phyloP scores from a whole-genome alignment of 768 basidiomycete species.

The Terana coerulea region DNA sequence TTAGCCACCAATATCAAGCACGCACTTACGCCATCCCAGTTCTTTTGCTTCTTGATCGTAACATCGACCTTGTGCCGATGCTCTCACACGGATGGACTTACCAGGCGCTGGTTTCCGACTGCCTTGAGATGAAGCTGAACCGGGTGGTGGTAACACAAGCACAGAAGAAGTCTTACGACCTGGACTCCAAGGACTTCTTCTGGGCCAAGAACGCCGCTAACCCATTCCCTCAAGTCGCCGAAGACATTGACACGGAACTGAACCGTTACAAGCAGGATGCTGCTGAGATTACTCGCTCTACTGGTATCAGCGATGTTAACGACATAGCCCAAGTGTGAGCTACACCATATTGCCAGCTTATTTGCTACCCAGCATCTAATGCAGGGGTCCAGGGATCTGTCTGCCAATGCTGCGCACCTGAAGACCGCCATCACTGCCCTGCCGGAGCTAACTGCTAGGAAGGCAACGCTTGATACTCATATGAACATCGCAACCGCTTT shows the following conservation, averaged over 20 bases:
- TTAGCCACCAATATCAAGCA: neutral
- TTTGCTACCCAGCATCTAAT: neutral
- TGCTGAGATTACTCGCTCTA: conserved; percentile 93
- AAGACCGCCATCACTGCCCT: conserved; percentile 97
- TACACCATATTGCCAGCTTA: neutral
- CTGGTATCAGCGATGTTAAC: conserved; percentile 93
- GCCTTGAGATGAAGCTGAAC: conserved; percentile 95
- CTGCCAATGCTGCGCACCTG: conserved; percentile 88
- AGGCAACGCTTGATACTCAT: conserved; percentile 94
- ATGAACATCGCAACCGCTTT: conserved; percentile 99
- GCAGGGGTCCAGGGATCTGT: conserved; percentile 69
- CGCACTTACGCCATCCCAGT: conserved; percentile 48
- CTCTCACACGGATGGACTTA: conserved; percentile 98
- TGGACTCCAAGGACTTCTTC: conserved; percentile 98
- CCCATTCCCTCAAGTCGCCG: conserved; percentile 97
- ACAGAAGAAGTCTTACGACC: conserved; percentile 85
- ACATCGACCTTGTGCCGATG: conserved; percentile 91
- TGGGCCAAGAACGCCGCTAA: conserved; percentile 96
- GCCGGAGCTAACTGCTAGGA: conserved; percentile 94
- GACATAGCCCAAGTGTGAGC: conserved; percentile 91
- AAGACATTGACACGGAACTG: conserved; percentile 91
- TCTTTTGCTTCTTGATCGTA: conserved; percentile 89
- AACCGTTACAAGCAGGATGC: conserved; percentile 95
- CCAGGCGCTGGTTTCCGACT: conserved; percentile 96
- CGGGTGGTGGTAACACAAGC: conserved; percentile 80